Evolutionary conservation across 352 stramenopile genomes (phyloP).

Genomic region (Thraustochytrium sp.): DNA sequence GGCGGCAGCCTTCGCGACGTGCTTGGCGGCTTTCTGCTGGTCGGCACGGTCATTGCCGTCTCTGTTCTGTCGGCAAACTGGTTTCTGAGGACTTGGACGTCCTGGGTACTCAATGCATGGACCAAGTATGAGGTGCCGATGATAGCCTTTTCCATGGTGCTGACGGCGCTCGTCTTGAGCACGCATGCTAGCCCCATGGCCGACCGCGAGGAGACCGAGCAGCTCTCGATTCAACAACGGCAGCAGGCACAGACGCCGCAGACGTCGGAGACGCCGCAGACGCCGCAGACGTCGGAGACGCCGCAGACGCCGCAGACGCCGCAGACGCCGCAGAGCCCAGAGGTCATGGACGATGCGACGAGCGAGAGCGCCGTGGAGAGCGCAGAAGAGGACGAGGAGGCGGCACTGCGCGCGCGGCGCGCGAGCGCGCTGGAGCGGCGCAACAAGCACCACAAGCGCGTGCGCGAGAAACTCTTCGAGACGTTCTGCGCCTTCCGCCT

Average conservation of each 20-base stretch:
- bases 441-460: constrained; percentile 17
- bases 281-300: neutral
- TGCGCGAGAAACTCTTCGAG: constrained; percentile 37
- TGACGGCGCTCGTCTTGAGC: constrained; percentile 1
- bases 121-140: constrained; percentile 10
- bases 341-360: neutral
- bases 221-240: neutral
- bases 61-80: neutral
- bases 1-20: neutral
- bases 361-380: neutral
- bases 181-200: neutral
- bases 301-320: neutral
- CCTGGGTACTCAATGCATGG: neutral
- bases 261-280: neutral
- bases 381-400: neutral
- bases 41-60: neutral
- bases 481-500: constrained; percentile 24
- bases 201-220: neutral
- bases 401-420: neutral
- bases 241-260: neutral
- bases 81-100: neutral
- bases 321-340: neutral
- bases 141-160: neutral
- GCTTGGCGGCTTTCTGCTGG: neutral
- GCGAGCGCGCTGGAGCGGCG: neutral